A percentile compares a stretch with the other conserved stretches of the same genome.
These are phyloP conservation scores for Neofusicoccum sp. DNA, from an alignment of 2,329 filamentous ascomycete genomes.

Conservation along the genomic window DNA sequence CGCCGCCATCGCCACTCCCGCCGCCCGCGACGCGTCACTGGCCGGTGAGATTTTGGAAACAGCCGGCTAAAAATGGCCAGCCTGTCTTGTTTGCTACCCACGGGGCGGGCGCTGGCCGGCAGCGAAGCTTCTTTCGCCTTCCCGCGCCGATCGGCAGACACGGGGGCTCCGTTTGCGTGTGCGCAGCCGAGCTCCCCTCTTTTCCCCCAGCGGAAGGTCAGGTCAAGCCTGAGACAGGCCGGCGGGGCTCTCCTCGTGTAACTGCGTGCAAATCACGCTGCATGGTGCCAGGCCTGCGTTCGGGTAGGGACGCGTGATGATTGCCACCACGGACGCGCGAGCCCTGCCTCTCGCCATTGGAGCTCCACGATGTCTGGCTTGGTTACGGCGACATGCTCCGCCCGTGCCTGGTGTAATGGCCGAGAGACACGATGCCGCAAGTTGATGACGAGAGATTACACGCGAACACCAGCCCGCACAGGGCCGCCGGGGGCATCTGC, in stretches of 20 bases:
- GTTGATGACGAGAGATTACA: conserved; percentile 13
- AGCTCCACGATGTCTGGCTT: neutral
- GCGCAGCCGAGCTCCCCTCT: neutral
- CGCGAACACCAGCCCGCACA: neutral
- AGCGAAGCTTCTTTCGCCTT: conserved; percentile 11
- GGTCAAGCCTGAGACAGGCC: neutral
- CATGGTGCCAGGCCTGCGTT: neutral
- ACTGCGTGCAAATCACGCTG: conserved; percentile 4
- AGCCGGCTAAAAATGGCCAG: conserved; percentile 7
- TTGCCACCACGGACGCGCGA: no score
- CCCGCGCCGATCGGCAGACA: conserved; percentile 9
- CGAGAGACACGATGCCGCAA: neutral
- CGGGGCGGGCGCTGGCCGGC: neutral
- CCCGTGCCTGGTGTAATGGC: neutral
- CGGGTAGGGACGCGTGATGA: no score
- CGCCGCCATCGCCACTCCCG: neutral
- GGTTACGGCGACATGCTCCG: neutral
- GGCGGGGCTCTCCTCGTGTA: conserved; percentile 12
- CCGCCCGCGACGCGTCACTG: neutral
- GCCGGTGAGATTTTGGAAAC: neutral
- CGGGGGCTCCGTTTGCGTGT: neutral
- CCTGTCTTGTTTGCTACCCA: neutral
- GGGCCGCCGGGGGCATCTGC: neutral
- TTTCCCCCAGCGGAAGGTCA: conserved; percentile 5
- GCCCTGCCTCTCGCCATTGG: neutral